Base-by-base conservation (phyloP, 495 filamentous ascomycete species). In the Lophium mytilinum region DNA sequence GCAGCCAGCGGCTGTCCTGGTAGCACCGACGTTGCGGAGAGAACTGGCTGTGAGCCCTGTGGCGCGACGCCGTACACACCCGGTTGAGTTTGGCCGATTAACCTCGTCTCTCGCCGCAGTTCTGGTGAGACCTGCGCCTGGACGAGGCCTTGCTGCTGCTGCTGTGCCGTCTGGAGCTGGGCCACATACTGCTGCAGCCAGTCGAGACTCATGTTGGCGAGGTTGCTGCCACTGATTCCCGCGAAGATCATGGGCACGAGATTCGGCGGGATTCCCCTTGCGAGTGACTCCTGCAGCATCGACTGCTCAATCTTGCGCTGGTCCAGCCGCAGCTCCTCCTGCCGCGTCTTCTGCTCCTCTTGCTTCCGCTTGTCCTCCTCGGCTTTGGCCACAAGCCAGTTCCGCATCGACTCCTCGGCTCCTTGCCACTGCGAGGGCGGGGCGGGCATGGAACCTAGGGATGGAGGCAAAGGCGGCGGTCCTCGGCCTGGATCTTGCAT, bases 161-260 rank as follows among this genome's bases (percentile, higher is more conserved):
- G 72, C 2, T 72, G 58, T 57, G 80, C 75, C 53, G 74, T 70
- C 46, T 72, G 70, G 37, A 78, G 52, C 55, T 78, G 75, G 10
- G 66, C 65, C 52, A 80, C 68, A 63, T 80, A 80, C 63, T 92
- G 87, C 66, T 92, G 87, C 42, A 84, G 75, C 82, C 82, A 85
- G 64, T 95, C 90, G 47, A 86, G 55, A 48, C 77, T 75, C 17
- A 82, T 74, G 57, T 73, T 78, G 47, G 80, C 75, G 9, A 83
- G 67, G 55, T 83, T 85, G 34, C 84, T 82, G 21, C 81, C 78
- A 49, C 83, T 84, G 71, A 94, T 86, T 39, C 87, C 88, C 11
- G 87, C 86, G 68, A 96, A 95, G 50, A 98, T 86, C 60, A 94
- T 78, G 15, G 93, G 93, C 37, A 96, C 80, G 77, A 96, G 81